These are phyloP conservation scores for Rauvolfia tetraphylla DNA, from an alignment of 257 asterid species.

Conservation along the genomic window DNA sequence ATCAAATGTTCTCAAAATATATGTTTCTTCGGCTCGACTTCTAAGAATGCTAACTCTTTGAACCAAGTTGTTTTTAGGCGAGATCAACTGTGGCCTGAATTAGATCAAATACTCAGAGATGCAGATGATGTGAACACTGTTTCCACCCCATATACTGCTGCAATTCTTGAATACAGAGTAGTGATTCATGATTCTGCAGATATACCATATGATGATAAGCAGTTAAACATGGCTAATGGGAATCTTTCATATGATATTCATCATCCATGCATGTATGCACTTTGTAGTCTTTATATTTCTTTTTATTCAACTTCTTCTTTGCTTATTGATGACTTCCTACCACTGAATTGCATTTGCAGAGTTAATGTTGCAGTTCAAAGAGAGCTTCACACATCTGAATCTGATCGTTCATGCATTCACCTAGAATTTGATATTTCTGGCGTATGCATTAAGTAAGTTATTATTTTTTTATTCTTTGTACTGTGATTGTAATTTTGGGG, in stretches of 20 bases:
- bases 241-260: slow-evolving; percentile 58
- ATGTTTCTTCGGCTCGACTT: neutral
- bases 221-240: slow-evolving; percentile 45
- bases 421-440: slow-evolving; percentile 67
- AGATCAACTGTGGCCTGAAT: slow-evolving; percentile 65
- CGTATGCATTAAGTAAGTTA: slow-evolving; percentile 53
- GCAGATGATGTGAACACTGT: slow-evolving; percentile 47
- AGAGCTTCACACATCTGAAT: slow-evolving; percentile 70
- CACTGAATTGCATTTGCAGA: slow-evolving; percentile 28
- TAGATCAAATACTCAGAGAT: slow-evolving; percentile 51
- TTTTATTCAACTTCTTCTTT: slow-evolving; percentile 13
- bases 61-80: slow-evolving; percentile 37
- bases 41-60: neutral
- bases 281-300: slow-evolving; percentile 1
- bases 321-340: neutral
- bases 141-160: slow-evolving; percentile 67
- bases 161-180: slow-evolving; percentile 58
- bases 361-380: slow-evolving; percentile 66
- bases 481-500: neutral
- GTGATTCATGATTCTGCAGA: slow-evolving; percentile 45
- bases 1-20: neutral
- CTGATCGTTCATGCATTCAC: slow-evolving; percentile 85
- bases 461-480: neutral
- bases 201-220: slow-evolving; percentile 35
- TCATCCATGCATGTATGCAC: slow-evolving; percentile 69